phyloP scores from a whole-genome alignment of 805 yeast species.

The Babjeviella inositovora region DNA sequence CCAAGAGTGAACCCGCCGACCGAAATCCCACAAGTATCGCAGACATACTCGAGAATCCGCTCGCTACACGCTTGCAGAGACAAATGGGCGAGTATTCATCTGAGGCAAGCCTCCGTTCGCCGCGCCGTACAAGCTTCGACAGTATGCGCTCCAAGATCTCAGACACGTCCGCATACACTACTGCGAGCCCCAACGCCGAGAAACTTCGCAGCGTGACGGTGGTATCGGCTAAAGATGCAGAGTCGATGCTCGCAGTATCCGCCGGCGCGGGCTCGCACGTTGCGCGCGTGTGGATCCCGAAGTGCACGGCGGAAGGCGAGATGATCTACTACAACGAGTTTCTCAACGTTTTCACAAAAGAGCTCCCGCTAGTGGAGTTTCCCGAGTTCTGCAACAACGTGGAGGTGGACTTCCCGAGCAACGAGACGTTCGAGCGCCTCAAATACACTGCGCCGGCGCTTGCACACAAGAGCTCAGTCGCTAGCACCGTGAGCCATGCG shows the following conservation, averaged over 20 bases:
- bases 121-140: no score
- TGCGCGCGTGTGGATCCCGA: conserved; percentile 44
- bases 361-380: conserved; percentile 31
- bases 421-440: no score
- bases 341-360: conserved; percentile 39
- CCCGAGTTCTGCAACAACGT: conserved; percentile 17
- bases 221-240: conserved; percentile 1
- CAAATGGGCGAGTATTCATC: no score
- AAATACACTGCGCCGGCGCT: no score
- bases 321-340: conserved; percentile 44
- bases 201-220: not conserved
- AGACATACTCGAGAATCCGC: no score
- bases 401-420: conserved; percentile 12
- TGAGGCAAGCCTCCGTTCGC: no score
- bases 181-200: not conserved
- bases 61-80: no score
- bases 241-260: not conserved
- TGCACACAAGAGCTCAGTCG: no score
- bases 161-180: conserved; percentile 1
- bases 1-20: no score
- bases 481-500: no score
- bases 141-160: conserved; percentile 1
- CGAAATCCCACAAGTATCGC: no score
- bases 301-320: conserved; percentile 35
- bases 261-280: not conserved